Percentiles rank a stretch among this genome's conserved stretches.
These are phyloP conservation scores for Scheffersomyces lignicola DNA, from an alignment of 1,139 yeast species.

Conservation along the genomic window DNA sequence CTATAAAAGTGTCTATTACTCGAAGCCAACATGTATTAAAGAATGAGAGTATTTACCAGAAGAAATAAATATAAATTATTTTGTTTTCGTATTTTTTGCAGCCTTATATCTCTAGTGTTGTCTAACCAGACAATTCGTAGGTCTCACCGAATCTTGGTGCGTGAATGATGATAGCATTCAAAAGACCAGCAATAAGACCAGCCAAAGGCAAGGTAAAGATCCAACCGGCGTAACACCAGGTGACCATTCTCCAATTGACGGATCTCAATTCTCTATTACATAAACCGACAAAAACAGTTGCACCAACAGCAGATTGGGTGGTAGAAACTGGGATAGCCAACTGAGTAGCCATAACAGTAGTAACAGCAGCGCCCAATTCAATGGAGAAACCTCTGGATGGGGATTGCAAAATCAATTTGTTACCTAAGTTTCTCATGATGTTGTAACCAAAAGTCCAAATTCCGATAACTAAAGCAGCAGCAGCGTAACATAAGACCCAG, in stretches of 20 bases:
- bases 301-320: constrained; percentile 81
- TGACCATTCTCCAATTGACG: constrained; percentile 78
- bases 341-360: constrained; percentile 76
- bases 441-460: constrained; percentile 73
- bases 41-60: too few relatives aligned
- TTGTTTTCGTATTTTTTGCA: too few relatives aligned
- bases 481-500: constrained; percentile 73
- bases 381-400: constrained; percentile 81
- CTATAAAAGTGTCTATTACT: too few relatives aligned
- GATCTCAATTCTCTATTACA: constrained; percentile 65
- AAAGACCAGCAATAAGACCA: constrained; percentile 67
- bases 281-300: constrained; percentile 73
- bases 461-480: constrained; percentile 67
- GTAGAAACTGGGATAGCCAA: constrained; percentile 72
- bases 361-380: constrained; percentile 78
- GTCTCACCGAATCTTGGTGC: constrained; percentile 57
- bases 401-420: constrained; percentile 72
- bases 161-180: constrained; percentile 64
- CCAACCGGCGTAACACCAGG: constrained; percentile 76
- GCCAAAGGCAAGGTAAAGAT: constrained; percentile 71
- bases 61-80: too few relatives aligned
- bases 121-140: constrained; percentile 17
- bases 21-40: too few relatives aligned
- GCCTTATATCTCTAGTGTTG: too few relatives aligned
- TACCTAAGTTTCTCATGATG: constrained; percentile 72